Evolutionary conservation across 495 filamentous ascomycete species (phyloP).

Genomic region (Paragyromitra xinjiangensis): DNA sequence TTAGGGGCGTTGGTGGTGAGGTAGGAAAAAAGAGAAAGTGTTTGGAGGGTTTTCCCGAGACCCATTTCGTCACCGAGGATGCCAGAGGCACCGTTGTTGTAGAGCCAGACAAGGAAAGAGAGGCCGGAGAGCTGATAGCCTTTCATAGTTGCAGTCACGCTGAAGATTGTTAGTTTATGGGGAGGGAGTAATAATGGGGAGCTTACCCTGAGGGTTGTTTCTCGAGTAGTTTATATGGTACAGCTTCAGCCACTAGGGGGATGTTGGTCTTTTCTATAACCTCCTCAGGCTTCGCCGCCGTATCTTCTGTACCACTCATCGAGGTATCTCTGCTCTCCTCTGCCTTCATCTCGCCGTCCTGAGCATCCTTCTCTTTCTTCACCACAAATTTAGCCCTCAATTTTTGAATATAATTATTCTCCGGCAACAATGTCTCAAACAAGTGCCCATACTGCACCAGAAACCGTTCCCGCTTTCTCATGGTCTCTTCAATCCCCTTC

Average conservation of each 20-base stretch:
- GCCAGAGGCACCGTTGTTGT: conserved; percentile 67
- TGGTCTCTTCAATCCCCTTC: conserved; percentile 62
- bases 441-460: conserved; percentile 64
- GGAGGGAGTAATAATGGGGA: background rate
- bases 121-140: conserved; percentile 71
- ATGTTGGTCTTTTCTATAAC: background rate
- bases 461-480: conserved; percentile 64
- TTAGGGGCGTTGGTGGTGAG: conserved; percentile 50
- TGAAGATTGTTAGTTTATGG: conserved; percentile 34
- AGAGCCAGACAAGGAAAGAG: conserved; percentile 68
- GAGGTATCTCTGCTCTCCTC: conserved; percentile 34
- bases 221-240: conserved; percentile 63
- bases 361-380: conserved; percentile 29
- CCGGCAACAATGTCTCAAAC: conserved; percentile 66
- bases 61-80: conserved; percentile 73
- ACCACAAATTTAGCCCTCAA: conserved; percentile 56
- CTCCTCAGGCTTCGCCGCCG: background rate
- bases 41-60: conserved; percentile 71
- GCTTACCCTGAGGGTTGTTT: conserved; percentile 64
- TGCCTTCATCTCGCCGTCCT: conserved; percentile 23
- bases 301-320: conserved; percentile 4
- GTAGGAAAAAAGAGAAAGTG: conserved; percentile 63
- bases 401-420: conserved; percentile 65
- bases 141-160: conserved; percentile 67
- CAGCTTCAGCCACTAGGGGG: conserved; percentile 19